Evolutionary conservation across 768 basidiomycete genomes (phyloP), one percentile per base, ranked within the genome.

Genomic region (Favolaschia claudopus): DNA sequence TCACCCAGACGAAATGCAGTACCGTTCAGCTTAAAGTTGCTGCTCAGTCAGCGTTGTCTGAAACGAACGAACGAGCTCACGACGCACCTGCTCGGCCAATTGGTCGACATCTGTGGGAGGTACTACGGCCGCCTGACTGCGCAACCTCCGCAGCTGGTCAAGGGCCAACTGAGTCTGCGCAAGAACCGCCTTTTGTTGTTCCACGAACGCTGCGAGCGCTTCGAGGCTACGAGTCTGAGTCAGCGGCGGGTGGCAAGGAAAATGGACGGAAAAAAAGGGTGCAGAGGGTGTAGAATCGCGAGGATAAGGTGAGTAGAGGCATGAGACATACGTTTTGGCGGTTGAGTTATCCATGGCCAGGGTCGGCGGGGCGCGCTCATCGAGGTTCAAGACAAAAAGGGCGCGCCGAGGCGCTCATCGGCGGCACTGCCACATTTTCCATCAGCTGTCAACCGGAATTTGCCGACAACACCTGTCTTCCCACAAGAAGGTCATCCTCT

Each of bases 121-220:
- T 6, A 63, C 64, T 19, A 76, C 58, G 2, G 78, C 75, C n/a
- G n/a, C n/a, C 37, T 81, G 71, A 15, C 64, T 71, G 58, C 76
- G 81, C 29, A 88, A 75, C 36, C 69, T 69, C 43, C 77, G 77
- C 20, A 93, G 78, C 20, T 79, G 74, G 47, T 80, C 81, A 68
- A 92, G 83, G 74, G 92, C 89, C 63, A 80, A 73, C 60, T 84
- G 82, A 27, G 88, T 88, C 29, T 82, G 82, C 45, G 80, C 78
- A 36, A 92, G 82, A 31, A 90, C 64, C 19, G 76, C 69, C 70
- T 74, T 83, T 73, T 92, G 91, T 37, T 82, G 76, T 53, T 82
- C 77, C 60, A 92, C 82, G 73, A 87, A 92, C 44, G 75, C 75
- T 66, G 85, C 82, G 65, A 92, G 87, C 77, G 87, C 88, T 72